Percentiles rank a stretch among this genome's conserved stretches.
Evolutionary conservation across 2,329 filamentous ascomycete genomes (phyloP).

Genomic region (Exophiala dermatitidis): DNA sequence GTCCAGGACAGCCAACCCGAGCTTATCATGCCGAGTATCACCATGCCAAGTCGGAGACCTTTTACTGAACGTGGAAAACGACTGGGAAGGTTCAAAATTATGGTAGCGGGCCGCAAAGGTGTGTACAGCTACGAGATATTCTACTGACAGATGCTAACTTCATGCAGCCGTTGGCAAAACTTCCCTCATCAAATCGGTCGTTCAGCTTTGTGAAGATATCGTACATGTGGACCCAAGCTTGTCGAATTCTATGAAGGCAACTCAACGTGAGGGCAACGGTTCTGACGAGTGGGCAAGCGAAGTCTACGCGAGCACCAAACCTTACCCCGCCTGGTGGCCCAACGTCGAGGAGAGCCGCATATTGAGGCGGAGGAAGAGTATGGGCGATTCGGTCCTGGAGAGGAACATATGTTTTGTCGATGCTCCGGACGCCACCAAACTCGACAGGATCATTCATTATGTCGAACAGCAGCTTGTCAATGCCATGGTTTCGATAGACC

Average conservation of each 20-base stretch:
- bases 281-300: conserved; percentile 40
- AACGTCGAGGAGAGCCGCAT: conserved; percentile 62
- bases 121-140: conserved; percentile 26
- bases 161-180: conserved; percentile 73
- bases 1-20: conserved; percentile 49
- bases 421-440: conserved; percentile 56
- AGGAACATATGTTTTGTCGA: conserved; percentile 93
- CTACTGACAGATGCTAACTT: conserved; percentile 7
- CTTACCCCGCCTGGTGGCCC: conserved; percentile 85
- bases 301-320: conserved; percentile 70
- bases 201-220: conserved; percentile 81
- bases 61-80: conserved; percentile 82
- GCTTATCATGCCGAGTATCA: conserved; percentile 95
- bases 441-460: conserved; percentile 55
- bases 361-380: conserved; percentile 59
- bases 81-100: conserved; percentile 80
- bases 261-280: conserved; percentile 2
- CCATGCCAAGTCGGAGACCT: conserved; percentile 78
- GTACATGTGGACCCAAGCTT: conserved; percentile 72
- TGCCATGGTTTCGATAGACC: conserved; percentile 53
- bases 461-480: conserved; percentile 62
- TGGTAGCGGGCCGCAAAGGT: conserved; percentile 75
- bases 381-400: conserved; percentile 71
- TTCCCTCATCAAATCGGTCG: conserved; percentile 78
- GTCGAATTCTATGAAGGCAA: conserved; percentile 1